These are phyloP conservation scores for Saturnispora zaruensis DNA, from an alignment of 805 yeast genomes.

Conservation along the genomic window DNA sequence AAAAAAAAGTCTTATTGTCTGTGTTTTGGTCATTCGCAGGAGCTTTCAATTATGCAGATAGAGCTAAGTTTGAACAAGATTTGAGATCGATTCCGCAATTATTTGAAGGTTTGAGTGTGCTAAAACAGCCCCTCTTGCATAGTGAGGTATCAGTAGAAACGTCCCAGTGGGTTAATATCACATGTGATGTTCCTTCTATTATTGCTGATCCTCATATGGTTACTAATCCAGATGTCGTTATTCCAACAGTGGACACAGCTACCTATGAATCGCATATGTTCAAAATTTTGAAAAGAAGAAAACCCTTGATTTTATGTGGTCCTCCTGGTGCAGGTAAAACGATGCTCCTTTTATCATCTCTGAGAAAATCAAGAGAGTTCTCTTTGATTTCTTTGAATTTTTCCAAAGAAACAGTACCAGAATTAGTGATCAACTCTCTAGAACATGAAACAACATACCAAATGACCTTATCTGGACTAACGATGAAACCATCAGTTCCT, in stretches of 20 bases:
- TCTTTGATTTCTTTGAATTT: slow-evolving; percentile 68
- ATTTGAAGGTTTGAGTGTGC: slow-evolving; percentile 4
- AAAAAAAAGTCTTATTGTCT: slow-evolving; percentile 31
- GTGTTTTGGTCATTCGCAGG: slow-evolving; percentile 62
- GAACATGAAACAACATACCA: slow-evolving; percentile 66
- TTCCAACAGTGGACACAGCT: slow-evolving; percentile 74
- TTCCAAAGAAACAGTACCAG: slow-evolving; percentile 70
- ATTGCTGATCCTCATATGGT: slow-evolving; percentile 54
- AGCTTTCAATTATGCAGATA: slow-evolving; percentile 35
- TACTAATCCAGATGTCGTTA: slow-evolving; percentile 50
- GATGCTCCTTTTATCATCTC: slow-evolving; percentile 70
- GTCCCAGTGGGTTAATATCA: slow-evolving; percentile 39
- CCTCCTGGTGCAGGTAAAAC: slow-evolving; percentile 98
- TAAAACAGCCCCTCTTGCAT: slow-evolving; percentile 29
- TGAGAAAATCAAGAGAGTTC: slow-evolving; percentile 47
- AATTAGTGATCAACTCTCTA: slow-evolving; percentile 49
- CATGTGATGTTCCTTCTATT: slow-evolving; percentile 30
- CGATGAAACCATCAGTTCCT: slow-evolving; percentile 47
- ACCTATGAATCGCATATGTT: slow-evolving; percentile 56
- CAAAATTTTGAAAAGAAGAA: slow-evolving; percentile 45
- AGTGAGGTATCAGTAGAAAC: slow-evolving; percentile 37
- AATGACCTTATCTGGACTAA: slow-evolving; percentile 41
- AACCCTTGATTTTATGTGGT: slow-evolving; percentile 72
- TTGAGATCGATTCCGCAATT: slow-evolving; percentile 22
- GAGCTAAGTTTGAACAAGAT: slow-evolving; percentile 30